Percentiles rank a stretch among this genome's conserved stretches.
Conservation (phyloP, 805 yeast species). For the Yarrowia sp. region DNA sequence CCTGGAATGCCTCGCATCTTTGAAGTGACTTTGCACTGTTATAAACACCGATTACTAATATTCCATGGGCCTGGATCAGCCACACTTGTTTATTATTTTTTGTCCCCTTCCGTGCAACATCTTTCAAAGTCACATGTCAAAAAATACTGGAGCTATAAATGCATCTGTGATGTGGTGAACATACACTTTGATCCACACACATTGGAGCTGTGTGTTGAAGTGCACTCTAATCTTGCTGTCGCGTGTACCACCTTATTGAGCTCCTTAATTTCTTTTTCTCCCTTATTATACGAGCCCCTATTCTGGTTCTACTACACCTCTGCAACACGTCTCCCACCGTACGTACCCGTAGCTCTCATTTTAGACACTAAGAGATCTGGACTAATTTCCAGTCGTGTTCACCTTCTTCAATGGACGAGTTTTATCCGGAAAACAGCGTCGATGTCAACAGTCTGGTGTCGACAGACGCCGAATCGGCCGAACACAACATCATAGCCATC, state of each 20-base stretch:
- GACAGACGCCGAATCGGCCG: slow-evolving; percentile 9
- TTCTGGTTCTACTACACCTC: not conserved
- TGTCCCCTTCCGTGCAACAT: too few relatives aligned
- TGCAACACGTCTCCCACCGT: slow-evolving; percentile 16
- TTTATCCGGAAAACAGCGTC: slow-evolving; percentile 25
- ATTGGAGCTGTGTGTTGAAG: not conserved
- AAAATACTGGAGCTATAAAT: too few relatives aligned
- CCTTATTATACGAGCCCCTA: not conserved
- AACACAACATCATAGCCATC: slow-evolving; percentile 22
- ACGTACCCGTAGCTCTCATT: not conserved
- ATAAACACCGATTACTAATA: too few relatives aligned
- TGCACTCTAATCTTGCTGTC: not conserved
- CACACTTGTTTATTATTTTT: too few relatives aligned
- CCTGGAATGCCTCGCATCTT: too few relatives aligned
- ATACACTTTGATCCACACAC: not conserved
- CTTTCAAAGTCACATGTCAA: too few relatives aligned
- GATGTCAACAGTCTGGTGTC: slow-evolving; percentile 22
- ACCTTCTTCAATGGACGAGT: slow-evolving; percentile 11
- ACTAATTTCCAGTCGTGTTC: not conserved
- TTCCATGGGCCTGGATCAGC: too few relatives aligned
- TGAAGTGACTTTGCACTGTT: too few relatives aligned
- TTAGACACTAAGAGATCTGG: not conserved
- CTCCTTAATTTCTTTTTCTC: not conserved
- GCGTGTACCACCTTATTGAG: too few relatives aligned
- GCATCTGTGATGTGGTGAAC: too few relatives aligned